These are phyloP conservation scores for Pythium volutum DNA, from an alignment of 352 stramenopile genomes.

Conservation along the genomic window DNA sequence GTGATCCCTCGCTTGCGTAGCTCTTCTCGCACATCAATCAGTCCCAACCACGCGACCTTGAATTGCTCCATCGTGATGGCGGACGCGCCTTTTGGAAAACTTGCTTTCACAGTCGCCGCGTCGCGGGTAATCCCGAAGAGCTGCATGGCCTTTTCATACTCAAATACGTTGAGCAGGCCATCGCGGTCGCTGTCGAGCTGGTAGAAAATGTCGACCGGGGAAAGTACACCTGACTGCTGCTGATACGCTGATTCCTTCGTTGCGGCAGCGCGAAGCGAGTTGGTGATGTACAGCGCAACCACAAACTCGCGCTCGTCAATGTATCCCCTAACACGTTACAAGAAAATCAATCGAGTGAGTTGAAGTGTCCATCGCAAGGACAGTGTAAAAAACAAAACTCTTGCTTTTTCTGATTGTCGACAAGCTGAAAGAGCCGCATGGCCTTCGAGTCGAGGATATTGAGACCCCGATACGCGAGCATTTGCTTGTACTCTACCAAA, in stretches of 20 bases:
- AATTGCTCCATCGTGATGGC: constrained; percentile 53
- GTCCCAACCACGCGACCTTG: constrained; percentile 46
- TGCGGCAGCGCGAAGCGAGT: constrained; percentile 41
- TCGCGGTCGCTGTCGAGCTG: constrained; percentile 62
- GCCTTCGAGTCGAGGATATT: constrained; percentile 71
- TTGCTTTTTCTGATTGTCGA: constrained; percentile 73
- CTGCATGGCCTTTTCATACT: constrained; percentile 63
- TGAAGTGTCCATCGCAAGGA: no score
- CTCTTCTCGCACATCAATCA: constrained; percentile 46
- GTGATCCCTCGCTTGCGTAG: constrained; percentile 37
- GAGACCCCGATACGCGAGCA: constrained; percentile 66
- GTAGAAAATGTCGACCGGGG: constrained; percentile 55
- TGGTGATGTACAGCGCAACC: constrained; percentile 69
- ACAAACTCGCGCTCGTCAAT: constrained; percentile 78
- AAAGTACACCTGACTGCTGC: constrained; percentile 25
- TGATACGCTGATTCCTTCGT: constrained; percentile 11
- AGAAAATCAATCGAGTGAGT: neutral
- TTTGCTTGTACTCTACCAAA: constrained; percentile 65
- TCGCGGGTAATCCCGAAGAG: constrained; percentile 34
- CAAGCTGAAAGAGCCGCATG: constrained; percentile 61
- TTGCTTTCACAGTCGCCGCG: constrained; percentile 11
- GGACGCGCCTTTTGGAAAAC: constrained; percentile 35
- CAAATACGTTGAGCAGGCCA: constrained; percentile 54
- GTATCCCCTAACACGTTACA: constrained; percentile 45
- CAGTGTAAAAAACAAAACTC: no score